A percentile compares a stretch with the other conserved stretches of the same genome.
Conservation (phyloP, 495 filamentous ascomycete genomes). For the Cercophora scortea region DNA sequence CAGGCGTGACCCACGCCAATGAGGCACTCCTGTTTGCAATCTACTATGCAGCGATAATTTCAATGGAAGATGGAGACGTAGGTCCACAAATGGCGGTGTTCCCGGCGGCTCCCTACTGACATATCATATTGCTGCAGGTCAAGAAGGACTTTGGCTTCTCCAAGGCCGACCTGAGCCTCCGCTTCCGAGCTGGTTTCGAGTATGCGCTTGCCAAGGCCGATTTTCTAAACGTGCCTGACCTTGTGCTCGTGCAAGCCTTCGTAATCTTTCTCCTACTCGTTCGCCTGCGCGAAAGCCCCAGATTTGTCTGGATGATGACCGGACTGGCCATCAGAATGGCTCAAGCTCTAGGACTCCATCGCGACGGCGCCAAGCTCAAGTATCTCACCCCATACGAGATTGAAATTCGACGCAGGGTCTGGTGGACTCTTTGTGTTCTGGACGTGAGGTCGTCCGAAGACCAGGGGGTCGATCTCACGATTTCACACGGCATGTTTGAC, state of each 20-base stretch:
- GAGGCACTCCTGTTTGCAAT: conserved; percentile 55
- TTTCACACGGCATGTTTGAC: conserved; percentile 28
- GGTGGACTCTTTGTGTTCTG: conserved; percentile 36
- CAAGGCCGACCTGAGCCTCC: conserved; percentile 41
- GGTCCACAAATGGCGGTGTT: conserved; percentile 3
- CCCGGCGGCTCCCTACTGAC: neutral
- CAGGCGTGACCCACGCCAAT: conserved; percentile 31
- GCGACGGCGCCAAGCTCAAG: conserved; percentile 32
- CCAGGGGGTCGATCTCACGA: conserved; percentile 35
- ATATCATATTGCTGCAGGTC: conserved; percentile 22
- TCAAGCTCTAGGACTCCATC: conserved; percentile 41
- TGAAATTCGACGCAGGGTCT: conserved; percentile 41
- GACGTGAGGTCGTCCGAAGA: conserved; percentile 32
- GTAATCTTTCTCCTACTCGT: conserved; percentile 39
- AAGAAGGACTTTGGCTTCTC: conserved; percentile 40
- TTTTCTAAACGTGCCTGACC: conserved; percentile 35
- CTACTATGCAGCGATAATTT: conserved; percentile 51
- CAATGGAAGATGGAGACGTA: conserved; percentile 50
- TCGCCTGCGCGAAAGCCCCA: conserved; percentile 41
- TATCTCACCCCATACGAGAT: conserved; percentile 40
- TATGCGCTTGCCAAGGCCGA: conserved; percentile 47
- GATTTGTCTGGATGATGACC: conserved; percentile 50
- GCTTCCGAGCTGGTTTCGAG: conserved; percentile 48
- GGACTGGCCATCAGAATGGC: conserved; percentile 41
- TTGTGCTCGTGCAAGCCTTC: conserved; percentile 43